phyloP scores from a whole-genome alignment of 257 asterid genomes.

The Solanum tarijense region DNA sequence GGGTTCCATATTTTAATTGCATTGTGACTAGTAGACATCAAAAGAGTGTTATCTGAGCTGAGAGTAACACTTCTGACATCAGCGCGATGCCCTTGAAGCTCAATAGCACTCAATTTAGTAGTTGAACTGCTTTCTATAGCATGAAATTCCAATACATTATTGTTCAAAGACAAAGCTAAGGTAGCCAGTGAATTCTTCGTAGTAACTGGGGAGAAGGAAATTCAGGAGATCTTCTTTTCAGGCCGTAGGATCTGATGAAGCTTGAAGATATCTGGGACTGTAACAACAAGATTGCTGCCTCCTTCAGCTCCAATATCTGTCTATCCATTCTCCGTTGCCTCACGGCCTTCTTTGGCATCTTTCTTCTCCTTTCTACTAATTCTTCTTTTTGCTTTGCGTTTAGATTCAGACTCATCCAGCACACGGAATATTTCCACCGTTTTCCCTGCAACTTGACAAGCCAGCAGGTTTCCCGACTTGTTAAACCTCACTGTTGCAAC shows the following conservation, averaged over 20 bases:
- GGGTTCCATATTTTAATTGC: constrained; percentile 6
- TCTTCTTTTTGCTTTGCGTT: constrained; percentile 84
- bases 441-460: constrained; percentile 90
- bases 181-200: constrained; percentile 54
- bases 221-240: constrained; percentile 68
- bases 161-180: constrained; percentile 68
- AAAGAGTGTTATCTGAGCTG: constrained; percentile 78
- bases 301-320: constrained; percentile 23
- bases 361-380: constrained; percentile 63
- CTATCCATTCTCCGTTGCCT: constrained; percentile 36
- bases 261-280: constrained; percentile 70
- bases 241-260: constrained; percentile 56
- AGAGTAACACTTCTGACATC: constrained; percentile 78
- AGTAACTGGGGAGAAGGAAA: constrained; percentile 51
- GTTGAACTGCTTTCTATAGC: constrained; percentile 35
- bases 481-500: constrained; percentile 65
- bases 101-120: constrained; percentile 46
- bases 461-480: constrained; percentile 60
- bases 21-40: constrained; percentile 83
- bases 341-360: constrained; percentile 35
- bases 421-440: constrained; percentile 68
- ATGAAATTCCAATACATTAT: constrained; percentile 56
- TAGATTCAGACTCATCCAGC: constrained; percentile 75
- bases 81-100: constrained; percentile 87
- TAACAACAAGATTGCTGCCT: constrained; percentile 27